Base-by-base conservation (phyloP, 2,329 filamentous ascomycete species). In the Cladophialophora carrionii region DNA sequence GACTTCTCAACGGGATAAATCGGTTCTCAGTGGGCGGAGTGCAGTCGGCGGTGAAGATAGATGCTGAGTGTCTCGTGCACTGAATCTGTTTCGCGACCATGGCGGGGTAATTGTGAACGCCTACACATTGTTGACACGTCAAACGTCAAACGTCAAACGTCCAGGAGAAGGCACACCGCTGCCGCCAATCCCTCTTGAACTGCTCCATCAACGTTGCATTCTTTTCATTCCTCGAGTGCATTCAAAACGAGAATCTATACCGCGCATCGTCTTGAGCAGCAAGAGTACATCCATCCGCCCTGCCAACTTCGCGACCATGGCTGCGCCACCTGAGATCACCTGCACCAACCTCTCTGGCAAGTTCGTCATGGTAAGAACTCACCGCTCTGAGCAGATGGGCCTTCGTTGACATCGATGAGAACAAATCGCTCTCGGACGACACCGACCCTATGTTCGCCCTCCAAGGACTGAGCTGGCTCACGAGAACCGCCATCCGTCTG, bases 381-480 rank as follows among this genome's bases (percentile, higher is more conserved):
- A 49, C 24, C 24, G 20, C 59, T 48, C n/a, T 24, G 9, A 5
- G 49, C 26, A n/a, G 20, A n/a, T 31, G 10, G 4, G 22, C 10
- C 22, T 29, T 29, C 34, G 24, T 51, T 67, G 49, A 57, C 48
- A 37, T 37, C 43, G 12, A 56, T 3, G 53, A 94, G 91, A 93
- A 95, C 84, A 90, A 90, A 76, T 78, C 80, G 68, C 81, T 92
- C 71, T 92, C 90, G 65, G 88, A 90, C 77, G 79, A 83, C 70
- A 80, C 87, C 55, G 90, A 92, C 66, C 81, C 87, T 0, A 85
- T 89, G 68, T 87, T 96, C 7, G 51, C 61, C 60, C 66, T 81
- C 73, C 90, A 92, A 82, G 88, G 88, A 74, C 81, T 92, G 66
- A 81, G 86, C 76, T 94, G 85, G 85, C 72, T 93, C 57, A 83